Conservation (phyloP, 768 basidiomycete species). For the Podaxis sp. region DNA sequence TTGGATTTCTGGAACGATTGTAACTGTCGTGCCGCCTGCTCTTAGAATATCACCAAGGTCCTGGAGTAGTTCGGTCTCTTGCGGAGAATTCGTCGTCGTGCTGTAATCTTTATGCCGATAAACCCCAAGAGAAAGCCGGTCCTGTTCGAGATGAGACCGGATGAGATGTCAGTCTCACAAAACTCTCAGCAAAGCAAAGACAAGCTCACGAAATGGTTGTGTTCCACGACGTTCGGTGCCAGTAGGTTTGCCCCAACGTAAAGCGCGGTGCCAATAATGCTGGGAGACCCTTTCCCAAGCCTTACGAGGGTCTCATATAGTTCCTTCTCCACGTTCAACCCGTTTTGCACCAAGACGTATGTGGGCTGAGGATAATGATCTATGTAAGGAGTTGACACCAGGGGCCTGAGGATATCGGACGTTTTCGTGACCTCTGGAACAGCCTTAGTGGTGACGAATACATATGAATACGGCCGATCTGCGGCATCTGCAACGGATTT, state of each 20-base stretch:
- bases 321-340: slow-evolving; percentile 67
- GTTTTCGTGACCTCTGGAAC: slow-evolving; percentile 66
- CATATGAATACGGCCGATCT: slow-evolving; percentile 61
- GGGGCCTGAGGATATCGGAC: slow-evolving; percentile 52
- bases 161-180: background rate
- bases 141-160: slow-evolving; percentile 32
- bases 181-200: background rate
- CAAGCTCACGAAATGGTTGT: slow-evolving; percentile 50
- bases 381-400: slow-evolving; percentile 50
- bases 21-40: slow-evolving; percentile 46
- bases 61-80: slow-evolving; percentile 40
- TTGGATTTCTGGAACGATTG: slow-evolving; percentile 59
- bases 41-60: slow-evolving; percentile 46
- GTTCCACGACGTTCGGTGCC: slow-evolving; percentile 47
- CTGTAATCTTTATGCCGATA: slow-evolving; percentile 48
- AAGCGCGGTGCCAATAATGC: slow-evolving; percentile 53
- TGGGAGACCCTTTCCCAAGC: slow-evolving; percentile 43
- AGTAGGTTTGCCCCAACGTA: slow-evolving; percentile 54
- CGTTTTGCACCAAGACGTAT: slow-evolving; percentile 70
- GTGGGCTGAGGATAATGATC: slow-evolving; percentile 50
- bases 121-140: slow-evolving; percentile 51
- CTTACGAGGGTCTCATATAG: slow-evolving; percentile 52
- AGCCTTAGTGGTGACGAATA: slow-evolving; percentile 69
- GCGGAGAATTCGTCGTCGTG: slow-evolving; percentile 39
- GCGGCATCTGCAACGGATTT: slow-evolving; percentile 58